Percentiles rank a stretch among this genome's conserved stretches.
Evolutionary conservation across 495 filamentous ascomycete genomes (phyloP).

Genomic region (Penicillium verhagenii): DNA sequence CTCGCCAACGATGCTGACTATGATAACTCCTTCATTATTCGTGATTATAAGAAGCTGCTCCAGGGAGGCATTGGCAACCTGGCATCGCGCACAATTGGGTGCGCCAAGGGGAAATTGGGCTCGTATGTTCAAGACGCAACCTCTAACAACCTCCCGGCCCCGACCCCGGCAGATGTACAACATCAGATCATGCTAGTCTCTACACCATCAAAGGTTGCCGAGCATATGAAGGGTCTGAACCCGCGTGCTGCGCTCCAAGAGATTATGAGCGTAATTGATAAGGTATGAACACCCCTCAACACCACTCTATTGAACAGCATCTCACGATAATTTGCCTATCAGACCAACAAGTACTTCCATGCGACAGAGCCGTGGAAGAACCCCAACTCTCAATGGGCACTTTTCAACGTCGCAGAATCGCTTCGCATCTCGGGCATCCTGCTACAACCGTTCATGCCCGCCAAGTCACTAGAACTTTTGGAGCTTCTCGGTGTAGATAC

Average conservation of each 20-base stretch:
- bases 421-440: constrained; percentile 79
- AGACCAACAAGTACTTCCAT: constrained; percentile 74
- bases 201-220: constrained; percentile 41
- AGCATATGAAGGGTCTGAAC: constrained; percentile 63
- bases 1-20: constrained; percentile 78
- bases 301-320: constrained; percentile 2
- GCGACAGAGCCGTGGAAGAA: constrained; percentile 57
- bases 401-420: constrained; percentile 75
- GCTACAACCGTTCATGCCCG: constrained; percentile 87
- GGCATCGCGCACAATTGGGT: constrained; percentile 62
- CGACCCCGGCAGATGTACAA: constrained; percentile 26
- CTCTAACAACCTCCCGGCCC: constrained; percentile 28
- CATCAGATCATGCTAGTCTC: constrained; percentile 35
- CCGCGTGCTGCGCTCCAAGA: constrained; percentile 61
- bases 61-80: constrained; percentile 78
- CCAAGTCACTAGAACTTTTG: constrained; percentile 69
- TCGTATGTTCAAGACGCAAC: constrained; percentile 49
- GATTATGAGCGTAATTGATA: constrained; percentile 62
- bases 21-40: constrained; percentile 70
- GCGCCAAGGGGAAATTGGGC: constrained; percentile 64
- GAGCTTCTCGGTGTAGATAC: constrained; percentile 72
- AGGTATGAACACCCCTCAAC: constrained; percentile 34
- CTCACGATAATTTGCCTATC: constrained; percentile 10
- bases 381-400: constrained; percentile 45
- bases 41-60: constrained; percentile 74